These are phyloP conservation scores for Rhizopus microsporus DNA, from an alignment of 371 early-diverging fungal genomes.

Conservation along the genomic window DNA sequence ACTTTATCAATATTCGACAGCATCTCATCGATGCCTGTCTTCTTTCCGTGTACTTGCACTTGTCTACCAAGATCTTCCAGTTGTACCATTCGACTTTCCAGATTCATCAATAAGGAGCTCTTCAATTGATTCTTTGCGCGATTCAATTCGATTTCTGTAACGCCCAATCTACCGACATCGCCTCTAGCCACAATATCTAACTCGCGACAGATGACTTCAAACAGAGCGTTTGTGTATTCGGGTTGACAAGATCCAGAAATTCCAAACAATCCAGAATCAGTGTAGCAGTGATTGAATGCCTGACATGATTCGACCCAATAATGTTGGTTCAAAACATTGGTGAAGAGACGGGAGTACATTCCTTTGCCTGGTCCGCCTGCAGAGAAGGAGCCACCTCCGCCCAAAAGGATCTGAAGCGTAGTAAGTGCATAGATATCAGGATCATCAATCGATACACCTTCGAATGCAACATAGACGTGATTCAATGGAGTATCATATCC, in stretches of 20 bases:
- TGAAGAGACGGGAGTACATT: conserved; percentile 96
- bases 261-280: conserved; percentile 91
- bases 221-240: conserved; percentile 63
- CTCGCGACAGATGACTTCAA: conserved; percentile 85
- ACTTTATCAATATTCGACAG: conserved; percentile 73
- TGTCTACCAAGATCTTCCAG: conserved; percentile 95
- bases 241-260: conserved; percentile 86
- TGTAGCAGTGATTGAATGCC: conserved; percentile 89
- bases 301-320: conserved; percentile 93
- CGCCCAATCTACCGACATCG: conserved; percentile 33
- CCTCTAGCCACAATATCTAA: conserved; percentile 72
- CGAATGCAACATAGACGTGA: conserved; percentile 89
- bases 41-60: conserved; percentile 77
- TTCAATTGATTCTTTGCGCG: conserved; percentile 97
- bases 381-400: conserved; percentile 96
- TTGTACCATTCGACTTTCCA: conserved; percentile 91
- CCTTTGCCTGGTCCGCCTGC: conserved; percentile 99
- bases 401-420: conserved; percentile 87
- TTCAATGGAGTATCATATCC: conserved; percentile 71
- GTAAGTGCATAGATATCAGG: conserved; percentile 92
- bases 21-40: conserved; percentile 80
- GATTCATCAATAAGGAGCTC: conserved; percentile 87
- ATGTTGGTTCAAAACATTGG: conserved; percentile 91
- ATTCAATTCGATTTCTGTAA: conserved; percentile 65
- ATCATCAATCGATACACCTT: conserved; percentile 78